Evolutionary conservation across 257 asterid species (phyloP).

Genomic region (Gentiana dahurica): DNA sequence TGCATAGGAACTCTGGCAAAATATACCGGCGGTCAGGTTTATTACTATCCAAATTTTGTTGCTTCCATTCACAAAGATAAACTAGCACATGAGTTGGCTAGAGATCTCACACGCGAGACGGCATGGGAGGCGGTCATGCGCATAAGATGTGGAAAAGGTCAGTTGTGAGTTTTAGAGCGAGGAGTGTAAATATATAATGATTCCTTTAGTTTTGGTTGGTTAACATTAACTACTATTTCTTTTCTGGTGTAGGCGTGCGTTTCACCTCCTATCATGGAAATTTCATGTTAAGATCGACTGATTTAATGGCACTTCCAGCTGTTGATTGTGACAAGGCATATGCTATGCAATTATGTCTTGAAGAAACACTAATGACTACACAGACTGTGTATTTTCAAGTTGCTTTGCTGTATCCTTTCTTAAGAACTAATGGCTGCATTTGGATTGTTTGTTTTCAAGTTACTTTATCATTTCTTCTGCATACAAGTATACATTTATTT

Average conservation of each 20-base stretch:
- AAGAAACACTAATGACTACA: slow-evolving; percentile 80
- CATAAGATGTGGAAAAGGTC: slow-evolving; percentile 98
- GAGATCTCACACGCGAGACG: slow-evolving; percentile 96
- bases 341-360: slow-evolving; percentile 87
- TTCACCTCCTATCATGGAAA: slow-evolving; percentile 96
- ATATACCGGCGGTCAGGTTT: slow-evolving; percentile 98
- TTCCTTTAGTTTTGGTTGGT: neutral
- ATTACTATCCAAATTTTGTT: slow-evolving; percentile 78
- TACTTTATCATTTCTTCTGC: too few relatives aligned
- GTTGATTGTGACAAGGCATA: slow-evolving; percentile 98
- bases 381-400: slow-evolving; percentile 89
- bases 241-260: slow-evolving; percentile 64
- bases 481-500: too few relatives aligned
- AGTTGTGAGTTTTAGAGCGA: slow-evolving; percentile 1
- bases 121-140: slow-evolving; percentile 99
- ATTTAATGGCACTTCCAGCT: slow-evolving; percentile 94
- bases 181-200: neutral
- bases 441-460: too few relatives aligned
- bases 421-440: neutral
- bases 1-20: slow-evolving; percentile 81
- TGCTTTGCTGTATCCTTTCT: slow-evolving; percentile 90
- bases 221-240: neutral
- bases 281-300: slow-evolving; percentile 95
- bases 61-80: slow-evolving; percentile 60
- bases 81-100: slow-evolving; percentile 67